Evolutionary conservation across 352 stramenopile species (phyloP).

Genomic region (Phytophthora ohioensis): DNA sequence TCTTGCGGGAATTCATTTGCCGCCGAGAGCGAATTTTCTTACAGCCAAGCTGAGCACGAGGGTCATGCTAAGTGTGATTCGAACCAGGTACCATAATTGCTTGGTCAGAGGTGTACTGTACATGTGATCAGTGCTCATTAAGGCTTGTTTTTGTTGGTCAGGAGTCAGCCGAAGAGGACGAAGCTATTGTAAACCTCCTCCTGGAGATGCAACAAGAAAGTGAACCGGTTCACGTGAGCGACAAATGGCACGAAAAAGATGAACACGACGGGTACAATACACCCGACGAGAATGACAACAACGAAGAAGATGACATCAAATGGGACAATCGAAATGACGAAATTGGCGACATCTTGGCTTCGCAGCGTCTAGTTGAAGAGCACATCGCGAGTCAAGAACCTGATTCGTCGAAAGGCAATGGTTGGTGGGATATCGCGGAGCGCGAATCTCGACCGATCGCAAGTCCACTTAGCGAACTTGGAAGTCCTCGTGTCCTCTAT

Average conservation of each 20-base stretch:
- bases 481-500: conserved; percentile 48
- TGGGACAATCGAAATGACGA: conserved; percentile 48
- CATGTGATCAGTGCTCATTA: not conserved
- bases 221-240: conserved; percentile 5
- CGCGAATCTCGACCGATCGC: conserved; percentile 32
- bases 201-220: conserved; percentile 56
- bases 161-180: conserved; percentile 47
- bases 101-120: not conserved
- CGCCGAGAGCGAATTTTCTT: conserved; percentile 57
- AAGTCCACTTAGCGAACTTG: conserved; percentile 59
- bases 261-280: conserved; percentile 30
- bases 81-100: conserved; percentile 25
- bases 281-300: conserved; percentile 29
- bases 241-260: conserved; percentile 33
- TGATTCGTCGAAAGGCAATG: conserved; percentile 18
- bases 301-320: conserved; percentile 31
- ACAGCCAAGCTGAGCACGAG: conserved; percentile 52
- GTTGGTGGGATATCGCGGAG: conserved; percentile 69
- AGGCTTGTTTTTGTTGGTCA: conserved; percentile 4
- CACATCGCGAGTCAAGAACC: conserved; percentile 5
- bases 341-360: conserved; percentile 76
- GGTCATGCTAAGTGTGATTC: not conserved
- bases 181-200: conserved; percentile 59
- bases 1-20: conserved; percentile 58
- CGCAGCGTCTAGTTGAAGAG: conserved; percentile 50